Base-by-base conservation (phyloP, 768 basidiomycete genomes). In the Tricholoma sp. region DNA sequence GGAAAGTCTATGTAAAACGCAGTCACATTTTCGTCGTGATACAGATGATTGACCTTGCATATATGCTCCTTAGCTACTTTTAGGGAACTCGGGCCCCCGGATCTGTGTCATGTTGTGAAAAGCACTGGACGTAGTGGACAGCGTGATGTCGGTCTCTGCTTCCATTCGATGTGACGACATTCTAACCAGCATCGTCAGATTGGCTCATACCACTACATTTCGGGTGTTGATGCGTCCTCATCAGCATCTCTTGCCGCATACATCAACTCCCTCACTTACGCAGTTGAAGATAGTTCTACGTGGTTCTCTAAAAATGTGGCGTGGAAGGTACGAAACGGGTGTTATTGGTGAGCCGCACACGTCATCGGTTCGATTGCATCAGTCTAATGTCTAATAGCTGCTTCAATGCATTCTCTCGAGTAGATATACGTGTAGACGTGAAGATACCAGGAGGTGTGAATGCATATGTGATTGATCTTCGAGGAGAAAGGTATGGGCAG, bases 181-280 rank as follows among this genome's bases (percentile, higher is more conserved):
- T 6, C 31, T 50, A 37, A 52, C 45, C 33, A 31, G 41, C 34
- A 32, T 39, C 15, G 39, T 28, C 64, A 97, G 94, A 78, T 93
- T 57, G 93, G 94, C 37, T 98, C 96, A 34, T 98, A 98, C 70
- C 97, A 99, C 73, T 98, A 92, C 64, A 83, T 97, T 56, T 99
- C 97, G 0, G 96, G 97, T n/a, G 92, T 99, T 52, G 97, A 99
- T 70, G 94, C 96, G 1, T 98, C 94, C 15, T 97, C 96, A 6
- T 98, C 95, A 17, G 97, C 97, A 3, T 96, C 94, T 0, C 80
- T 99, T 29, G 97, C 97, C 4, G 96, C 97, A 10, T 99, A 99
- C 72, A 90, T 98, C 72, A 98, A 99, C 75, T 97, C 94, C 20
- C 79, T 98, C n/a, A 96, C 93, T 6, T 98, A 98, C 67, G 83